Evolutionary conservation across 2,329 filamentous ascomycete species (phyloP).

Genomic region (Achaetomium macrosporum): DNA sequence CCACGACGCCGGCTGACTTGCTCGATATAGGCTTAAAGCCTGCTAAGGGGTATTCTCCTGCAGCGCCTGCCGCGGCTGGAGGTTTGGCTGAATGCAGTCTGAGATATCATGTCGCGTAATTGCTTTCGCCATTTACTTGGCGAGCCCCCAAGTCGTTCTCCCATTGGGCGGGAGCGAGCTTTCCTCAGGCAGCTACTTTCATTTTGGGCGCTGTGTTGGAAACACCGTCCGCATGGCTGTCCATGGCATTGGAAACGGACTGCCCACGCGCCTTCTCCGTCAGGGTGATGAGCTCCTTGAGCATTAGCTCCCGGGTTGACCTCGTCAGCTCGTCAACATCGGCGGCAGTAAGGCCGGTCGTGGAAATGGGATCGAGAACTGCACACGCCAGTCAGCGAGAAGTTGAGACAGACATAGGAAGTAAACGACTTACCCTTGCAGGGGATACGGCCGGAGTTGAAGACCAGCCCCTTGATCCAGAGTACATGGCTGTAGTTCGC

Average conservation of each 20-base stretch:
- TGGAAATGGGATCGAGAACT: slow-evolving; percentile 79
- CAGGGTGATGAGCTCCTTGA: slow-evolving; percentile 54
- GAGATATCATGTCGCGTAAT: not conserved
- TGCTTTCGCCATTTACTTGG: no score
- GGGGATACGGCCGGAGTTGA: slow-evolving; percentile 64
- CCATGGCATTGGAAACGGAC: slow-evolving; percentile 30
- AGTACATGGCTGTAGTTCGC: slow-evolving; percentile 75
- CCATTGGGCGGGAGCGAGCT: not conserved
- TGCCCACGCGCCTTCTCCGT: slow-evolving; percentile 46
- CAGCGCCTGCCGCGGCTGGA: not conserved
- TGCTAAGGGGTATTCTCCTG: not conserved
- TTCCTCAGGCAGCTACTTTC: slow-evolving; percentile 19
- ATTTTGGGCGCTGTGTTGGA: slow-evolving; percentile 18
- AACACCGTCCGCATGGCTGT: slow-evolving; percentile 13
- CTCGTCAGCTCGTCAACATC: slow-evolving; percentile 72
- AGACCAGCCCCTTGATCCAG: slow-evolving; percentile 57
- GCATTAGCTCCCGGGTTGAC: slow-evolving; percentile 68
- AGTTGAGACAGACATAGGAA: not conserved
- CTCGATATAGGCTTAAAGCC: no score
- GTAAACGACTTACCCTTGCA: slow-evolving; percentile 56
- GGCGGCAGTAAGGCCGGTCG: slow-evolving; percentile 61
- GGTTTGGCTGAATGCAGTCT: not conserved
- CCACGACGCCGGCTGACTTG: not conserved
- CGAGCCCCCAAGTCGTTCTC: no score
- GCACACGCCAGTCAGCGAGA: slow-evolving; percentile 7